Conservation (phyloP, 2,329 filamentous ascomycete species). For the Aureobasidium sp. region DNA sequence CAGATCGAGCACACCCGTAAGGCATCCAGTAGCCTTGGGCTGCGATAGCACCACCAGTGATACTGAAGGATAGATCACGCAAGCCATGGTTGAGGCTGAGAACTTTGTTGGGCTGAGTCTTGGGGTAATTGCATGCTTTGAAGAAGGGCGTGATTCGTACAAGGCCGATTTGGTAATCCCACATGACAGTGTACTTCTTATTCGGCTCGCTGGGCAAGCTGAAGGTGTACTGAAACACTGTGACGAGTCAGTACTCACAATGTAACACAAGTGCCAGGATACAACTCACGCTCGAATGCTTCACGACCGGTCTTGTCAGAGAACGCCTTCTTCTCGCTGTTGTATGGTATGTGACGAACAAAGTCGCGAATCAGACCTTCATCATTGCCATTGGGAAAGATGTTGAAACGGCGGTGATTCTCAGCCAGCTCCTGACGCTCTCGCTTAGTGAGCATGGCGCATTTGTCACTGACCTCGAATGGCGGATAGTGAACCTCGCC, state of each 20-base stretch:
- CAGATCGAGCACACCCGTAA: constrained; percentile 82
- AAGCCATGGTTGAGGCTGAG: constrained; percentile 75
- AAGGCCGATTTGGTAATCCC: constrained; percentile 97
- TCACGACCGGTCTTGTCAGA: constrained; percentile 87
- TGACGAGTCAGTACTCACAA: constrained; percentile 23
- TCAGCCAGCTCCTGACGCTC: constrained; percentile 53
- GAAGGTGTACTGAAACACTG: constrained; percentile 90
- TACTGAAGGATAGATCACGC: constrained; percentile 90
- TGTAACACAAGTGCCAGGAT: neutral
- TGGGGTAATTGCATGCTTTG: constrained; percentile 88
- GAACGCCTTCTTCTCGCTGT: constrained; percentile 93
- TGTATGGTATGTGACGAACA: constrained; percentile 83
- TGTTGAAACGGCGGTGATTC: constrained; percentile 68
- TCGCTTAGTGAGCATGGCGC: constrained; percentile 26
- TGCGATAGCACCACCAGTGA: constrained; percentile 90
- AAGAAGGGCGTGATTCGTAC: constrained; percentile 97
- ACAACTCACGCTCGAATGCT: constrained; percentile 82
- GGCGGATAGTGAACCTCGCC: constrained; percentile 79
- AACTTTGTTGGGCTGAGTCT: constrained; percentile 94
- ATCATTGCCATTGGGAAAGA: constrained; percentile 69
- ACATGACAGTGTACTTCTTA: constrained; percentile 82
- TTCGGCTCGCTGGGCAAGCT: constrained; percentile 68
- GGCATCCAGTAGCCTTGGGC: constrained; percentile 99
- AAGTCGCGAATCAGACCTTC: constrained; percentile 51
- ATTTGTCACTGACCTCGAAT: constrained; percentile 66